Percentiles rank a stretch among this genome's conserved stretches.
Evolutionary conservation across 164 flowering plant genomes (phyloP).

Genomic region (Umbellularia californica): DNA sequence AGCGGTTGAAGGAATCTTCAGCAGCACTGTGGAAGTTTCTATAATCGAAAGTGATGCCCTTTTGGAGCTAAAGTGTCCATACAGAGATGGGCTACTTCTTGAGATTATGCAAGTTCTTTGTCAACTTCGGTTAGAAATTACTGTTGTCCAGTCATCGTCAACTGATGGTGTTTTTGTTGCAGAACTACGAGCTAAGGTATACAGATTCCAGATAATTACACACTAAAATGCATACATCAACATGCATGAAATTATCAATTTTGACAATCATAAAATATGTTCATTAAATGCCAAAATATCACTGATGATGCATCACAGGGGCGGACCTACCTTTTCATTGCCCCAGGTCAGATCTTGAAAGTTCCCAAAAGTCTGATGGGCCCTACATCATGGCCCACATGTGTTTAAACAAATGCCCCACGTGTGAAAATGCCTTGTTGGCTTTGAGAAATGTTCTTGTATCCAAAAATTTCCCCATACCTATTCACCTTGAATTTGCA

Average conservation of each 20-base stretch:
- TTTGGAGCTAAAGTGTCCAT: conserved; percentile 69
- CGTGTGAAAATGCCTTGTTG: too few species aligned
- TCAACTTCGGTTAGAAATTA: conserved; percentile 60
- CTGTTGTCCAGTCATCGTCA: conserved; percentile 60
- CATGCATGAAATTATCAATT: too few species aligned
- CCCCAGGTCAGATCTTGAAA: too few species aligned
- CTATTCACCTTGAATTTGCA: too few species aligned
- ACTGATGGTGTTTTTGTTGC: conserved; percentile 56
- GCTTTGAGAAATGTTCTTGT: too few species aligned
- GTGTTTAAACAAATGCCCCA: too few species aligned
- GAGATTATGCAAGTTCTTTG: conserved; percentile 68
- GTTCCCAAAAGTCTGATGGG: too few species aligned
- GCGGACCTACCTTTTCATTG: too few species aligned
- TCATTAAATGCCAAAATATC: neutral
- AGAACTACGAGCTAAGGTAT: conserved; percentile 93
- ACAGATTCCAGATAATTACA: neutral
- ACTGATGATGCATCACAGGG: too few species aligned
- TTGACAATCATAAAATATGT: neutral
- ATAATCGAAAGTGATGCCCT: conserved; percentile 85
- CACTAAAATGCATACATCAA: neutral
- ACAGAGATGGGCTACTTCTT: conserved; percentile 70
- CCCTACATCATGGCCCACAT: too few species aligned
- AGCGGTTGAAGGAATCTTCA: conserved; percentile 30
- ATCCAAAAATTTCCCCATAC: too few species aligned
- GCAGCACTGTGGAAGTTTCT: conserved; percentile 59